A percentile compares a stretch with the other conserved stretches of the same genome.
Conservation (phyloP, 2,329 filamentous ascomycete species). For the Trichoderma afroharzianum region DNA sequence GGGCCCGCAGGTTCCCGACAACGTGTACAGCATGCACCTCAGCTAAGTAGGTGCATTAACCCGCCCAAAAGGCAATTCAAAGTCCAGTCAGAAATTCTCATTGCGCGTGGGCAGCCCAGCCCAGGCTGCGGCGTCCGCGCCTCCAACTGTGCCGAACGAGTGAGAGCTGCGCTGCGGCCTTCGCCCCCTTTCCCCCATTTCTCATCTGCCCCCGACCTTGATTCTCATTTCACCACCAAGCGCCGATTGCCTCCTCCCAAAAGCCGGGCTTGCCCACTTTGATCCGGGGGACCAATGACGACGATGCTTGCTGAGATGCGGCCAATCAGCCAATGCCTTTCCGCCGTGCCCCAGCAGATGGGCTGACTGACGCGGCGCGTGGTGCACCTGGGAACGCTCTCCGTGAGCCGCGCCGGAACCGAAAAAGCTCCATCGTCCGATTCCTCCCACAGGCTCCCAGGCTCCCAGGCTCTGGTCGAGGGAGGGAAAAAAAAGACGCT, state of each 20-base stretch:
- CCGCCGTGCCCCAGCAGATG: not conserved
- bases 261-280: constrained; percentile 5
- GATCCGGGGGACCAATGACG: constrained; percentile 2
- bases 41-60: not conserved
- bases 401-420: constrained; percentile 15
- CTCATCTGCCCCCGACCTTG: not conserved
- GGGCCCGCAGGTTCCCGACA: not conserved
- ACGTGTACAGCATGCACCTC: not conserved
- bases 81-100: not conserved
- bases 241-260: constrained; percentile 5
- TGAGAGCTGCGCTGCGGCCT: not conserved
- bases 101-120: not conserved
- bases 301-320: not conserved
- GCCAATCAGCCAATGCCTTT: constrained; percentile 11
- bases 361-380: constrained; percentile 18
- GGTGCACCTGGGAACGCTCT: not conserved
- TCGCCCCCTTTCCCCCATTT: constrained; percentile 5
- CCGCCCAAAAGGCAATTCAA: not conserved
- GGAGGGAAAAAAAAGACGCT: not conserved
- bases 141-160: not conserved
- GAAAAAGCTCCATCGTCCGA: constrained; percentile 10
- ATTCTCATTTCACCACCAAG: constrained; percentile 2
- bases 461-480: not conserved
- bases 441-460: not conserved
- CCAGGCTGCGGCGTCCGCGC: not conserved